A percentile compares a stretch with the other conserved stretches of the same genome.
These are phyloP conservation scores for Tricholoma terreum DNA, from an alignment of 768 basidiomycete species.

Conservation along the genomic window DNA sequence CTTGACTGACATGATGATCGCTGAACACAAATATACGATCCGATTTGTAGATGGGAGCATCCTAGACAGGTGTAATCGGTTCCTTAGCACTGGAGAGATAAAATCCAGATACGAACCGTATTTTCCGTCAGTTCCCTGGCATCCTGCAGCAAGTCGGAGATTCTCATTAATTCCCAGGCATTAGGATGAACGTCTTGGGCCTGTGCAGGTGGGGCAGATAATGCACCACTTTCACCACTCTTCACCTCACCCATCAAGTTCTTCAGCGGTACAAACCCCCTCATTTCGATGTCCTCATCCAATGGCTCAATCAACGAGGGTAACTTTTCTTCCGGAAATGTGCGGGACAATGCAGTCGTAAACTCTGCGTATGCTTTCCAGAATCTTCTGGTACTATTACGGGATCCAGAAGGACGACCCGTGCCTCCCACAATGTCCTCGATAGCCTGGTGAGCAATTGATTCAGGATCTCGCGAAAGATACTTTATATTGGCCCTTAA, in stretches of 20 bases:
- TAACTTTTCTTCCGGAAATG: constrained; percentile 67
- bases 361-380: constrained; percentile 75
- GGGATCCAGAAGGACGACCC: constrained; percentile 29
- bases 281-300: constrained; percentile 89
- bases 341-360: constrained; percentile 49
- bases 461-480: constrained; percentile 46
- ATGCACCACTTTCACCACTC: constrained; percentile 21
- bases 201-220: constrained; percentile 18
- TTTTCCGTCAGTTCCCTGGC: constrained; percentile 55
- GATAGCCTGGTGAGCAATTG: constrained; percentile 27
- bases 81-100: background rate
- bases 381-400: constrained; percentile 46
- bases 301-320: constrained; percentile 58
- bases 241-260: constrained; percentile 46
- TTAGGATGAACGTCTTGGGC: constrained; percentile 70
- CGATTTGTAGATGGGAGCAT: constrained; percentile 32
- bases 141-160: constrained; percentile 79
- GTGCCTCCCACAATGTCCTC: constrained; percentile 31
- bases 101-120: constrained; percentile 43
- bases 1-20: constrained; percentile 10
- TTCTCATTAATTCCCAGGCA: constrained; percentile 92
- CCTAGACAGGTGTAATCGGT: constrained; percentile 24
- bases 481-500: constrained; percentile 72
- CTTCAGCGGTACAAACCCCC: constrained; percentile 82
- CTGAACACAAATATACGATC: background rate